Conservation (phyloP, 345 rosid species). For the Arabidopsis thaliana region TAIR10.1 NC_003070.9:30168001-30168500, state of each 20-base stretch:
- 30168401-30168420: neutral
- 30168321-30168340: conserved; percentile 60
- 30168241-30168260: conserved; percentile 68
- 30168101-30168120: conserved; percentile 59
- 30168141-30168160: conserved; percentile 84
- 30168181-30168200: conserved; percentile 65
- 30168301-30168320: conserved; percentile 62
- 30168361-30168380: conserved; percentile 45
- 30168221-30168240: conserved; percentile 74
- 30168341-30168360: conserved; percentile 52
- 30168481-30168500: neutral
- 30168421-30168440: neutral
- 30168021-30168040: conserved; percentile 80
- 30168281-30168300: conserved; percentile 69
- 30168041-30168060: conserved; percentile 94
- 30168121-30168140: conserved; percentile 50
- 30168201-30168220: conserved; percentile 63
- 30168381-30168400: conserved; percentile 12
- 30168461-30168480: neutral
- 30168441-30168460: neutral
- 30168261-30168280: conserved; percentile 74
- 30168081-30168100: conserved; percentile 82
- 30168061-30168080: conserved; percentile 86
- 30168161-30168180: conserved; percentile 78
- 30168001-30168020: conserved; percentile 85